Conservation (phyloP, 306 rosid genomes). For the Inga oerstediana region DNA sequence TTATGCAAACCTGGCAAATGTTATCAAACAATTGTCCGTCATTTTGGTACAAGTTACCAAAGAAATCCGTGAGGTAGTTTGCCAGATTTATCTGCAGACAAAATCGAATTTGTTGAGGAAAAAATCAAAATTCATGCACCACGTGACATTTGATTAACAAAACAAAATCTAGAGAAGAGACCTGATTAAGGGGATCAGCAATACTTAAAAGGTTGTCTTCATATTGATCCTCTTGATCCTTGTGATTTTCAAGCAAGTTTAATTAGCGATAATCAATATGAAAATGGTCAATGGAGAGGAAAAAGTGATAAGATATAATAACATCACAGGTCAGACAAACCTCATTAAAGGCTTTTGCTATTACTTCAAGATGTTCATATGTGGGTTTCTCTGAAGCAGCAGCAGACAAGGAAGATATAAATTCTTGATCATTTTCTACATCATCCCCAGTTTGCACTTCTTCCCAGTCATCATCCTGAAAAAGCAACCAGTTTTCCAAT, state of each 20-base stretch:
- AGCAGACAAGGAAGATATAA: slow-evolving; percentile 55
- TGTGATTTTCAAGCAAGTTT: slow-evolving; percentile 37
- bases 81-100: slow-evolving; percentile 74
- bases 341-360: slow-evolving; percentile 81
- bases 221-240: slow-evolving; percentile 83
- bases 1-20: slow-evolving; percentile 61
- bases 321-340: slow-evolving; percentile 44
- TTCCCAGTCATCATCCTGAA: slow-evolving; percentile 97
- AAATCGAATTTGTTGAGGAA: neutral
- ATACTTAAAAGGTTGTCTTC: slow-evolving; percentile 71
- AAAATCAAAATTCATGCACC: neutral
- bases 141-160: neutral
- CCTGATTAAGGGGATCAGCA: slow-evolving; percentile 92
- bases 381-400: slow-evolving; percentile 60
- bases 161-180: slow-evolving; percentile 28
- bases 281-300: neutral
- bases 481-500: slow-evolving; percentile 13
- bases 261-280: slow-evolving; percentile 18
- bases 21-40: slow-evolving; percentile 63
- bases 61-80: slow-evolving; percentile 67
- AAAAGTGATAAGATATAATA: slow-evolving; percentile 16
- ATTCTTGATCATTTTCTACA: slow-evolving; percentile 50
- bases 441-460: slow-evolving; percentile 58
- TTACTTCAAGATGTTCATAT: slow-evolving; percentile 79
- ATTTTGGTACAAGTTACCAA: slow-evolving; percentile 60